Evolutionary conservation across 2,329 filamentous ascomycete genomes (phyloP).

Genomic region (Cercospora canescens): DNA sequence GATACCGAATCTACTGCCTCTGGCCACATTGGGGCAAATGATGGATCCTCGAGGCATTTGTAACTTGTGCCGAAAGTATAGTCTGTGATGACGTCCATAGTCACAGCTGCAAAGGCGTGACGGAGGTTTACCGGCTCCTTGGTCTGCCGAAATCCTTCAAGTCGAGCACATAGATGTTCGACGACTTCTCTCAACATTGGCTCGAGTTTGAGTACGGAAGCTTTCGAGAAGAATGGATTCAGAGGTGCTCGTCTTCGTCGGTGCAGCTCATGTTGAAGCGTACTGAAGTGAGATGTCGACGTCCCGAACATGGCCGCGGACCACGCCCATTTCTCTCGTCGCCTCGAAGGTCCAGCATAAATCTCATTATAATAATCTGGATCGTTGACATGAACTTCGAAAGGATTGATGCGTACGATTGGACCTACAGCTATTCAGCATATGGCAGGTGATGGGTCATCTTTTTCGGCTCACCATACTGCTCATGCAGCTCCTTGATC

Average conservation of each 20-base stretch:
- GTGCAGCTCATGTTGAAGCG: slow-evolving; percentile 14
- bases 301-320: slow-evolving; percentile 17
- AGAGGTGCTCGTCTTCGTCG: slow-evolving; percentile 15
- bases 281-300: slow-evolving; percentile 6
- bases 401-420: slow-evolving; percentile 44
- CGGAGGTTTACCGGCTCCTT: slow-evolving; percentile 13
- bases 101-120: slow-evolving; percentile 15
- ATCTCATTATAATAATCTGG: slow-evolving; percentile 35
- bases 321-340: slow-evolving; percentile 21
- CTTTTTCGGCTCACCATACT: slow-evolving; percentile 8
- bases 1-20: slow-evolving; percentile 12
- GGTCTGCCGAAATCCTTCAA: slow-evolving; percentile 10
- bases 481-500: slow-evolving; percentile 18
- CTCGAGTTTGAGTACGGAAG: slow-evolving; percentile 12
- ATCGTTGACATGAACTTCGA: slow-evolving; percentile 46
- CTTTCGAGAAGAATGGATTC: slow-evolving; percentile 17
- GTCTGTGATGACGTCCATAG: slow-evolving; percentile 18
- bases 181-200: slow-evolving; percentile 11
- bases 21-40: slow-evolving; percentile 16
- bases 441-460: neutral
- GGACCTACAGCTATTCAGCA: slow-evolving; percentile 43
- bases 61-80: slow-evolving; percentile 13
- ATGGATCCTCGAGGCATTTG: slow-evolving; percentile 10
- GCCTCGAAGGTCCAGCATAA: slow-evolving; percentile 25
- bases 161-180: slow-evolving; percentile 7